phyloP scores from a whole-genome alignment of 2,329 filamentous ascomycete genomes.

The Albophoma yamanashiensis region DNA sequence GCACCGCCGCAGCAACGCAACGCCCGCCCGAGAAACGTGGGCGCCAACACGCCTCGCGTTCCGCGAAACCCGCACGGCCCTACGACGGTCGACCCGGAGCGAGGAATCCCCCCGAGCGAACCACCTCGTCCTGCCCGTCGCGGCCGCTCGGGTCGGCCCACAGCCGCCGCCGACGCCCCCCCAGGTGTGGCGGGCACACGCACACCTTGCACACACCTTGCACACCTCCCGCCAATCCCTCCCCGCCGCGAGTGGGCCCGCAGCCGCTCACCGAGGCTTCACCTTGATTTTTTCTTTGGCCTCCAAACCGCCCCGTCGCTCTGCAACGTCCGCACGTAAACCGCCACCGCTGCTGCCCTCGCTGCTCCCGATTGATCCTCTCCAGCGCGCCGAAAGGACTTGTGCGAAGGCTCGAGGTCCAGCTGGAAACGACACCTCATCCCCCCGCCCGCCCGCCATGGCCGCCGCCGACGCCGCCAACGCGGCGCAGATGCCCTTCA shows the following conservation, averaged over 20 bases:
- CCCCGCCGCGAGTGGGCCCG: not conserved
- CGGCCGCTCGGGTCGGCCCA: not conserved
- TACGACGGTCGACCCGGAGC: no score
- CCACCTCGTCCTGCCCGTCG: no score
- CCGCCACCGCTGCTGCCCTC: no score
- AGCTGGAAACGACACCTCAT: no score
- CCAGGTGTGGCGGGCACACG: not conserved
- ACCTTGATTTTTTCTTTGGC: not conserved
- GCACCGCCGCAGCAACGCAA: no score
- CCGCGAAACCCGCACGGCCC: no score
- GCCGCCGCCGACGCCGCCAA: constrained; percentile 9
- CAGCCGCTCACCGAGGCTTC: not conserved
- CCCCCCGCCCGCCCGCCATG: constrained; percentile 6
- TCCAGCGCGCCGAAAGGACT: not conserved
- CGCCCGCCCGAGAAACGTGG: no score
- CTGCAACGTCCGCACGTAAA: no score
- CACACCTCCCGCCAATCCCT: not conserved
- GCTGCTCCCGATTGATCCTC: not conserved
- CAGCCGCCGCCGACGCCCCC: not conserved
- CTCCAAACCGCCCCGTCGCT: no score
- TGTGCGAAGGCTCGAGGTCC: not conserved
- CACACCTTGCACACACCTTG: no score
- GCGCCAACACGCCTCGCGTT: no score
- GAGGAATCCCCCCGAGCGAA: no score
- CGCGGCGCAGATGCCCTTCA: constrained; percentile 55